A percentile compares a stretch with the other conserved stretches of the same genome.
These are phyloP conservation scores for Pouteria glomerata DNA, from an alignment of 148 eudicot genomes.

Conservation along the genomic window DNA sequence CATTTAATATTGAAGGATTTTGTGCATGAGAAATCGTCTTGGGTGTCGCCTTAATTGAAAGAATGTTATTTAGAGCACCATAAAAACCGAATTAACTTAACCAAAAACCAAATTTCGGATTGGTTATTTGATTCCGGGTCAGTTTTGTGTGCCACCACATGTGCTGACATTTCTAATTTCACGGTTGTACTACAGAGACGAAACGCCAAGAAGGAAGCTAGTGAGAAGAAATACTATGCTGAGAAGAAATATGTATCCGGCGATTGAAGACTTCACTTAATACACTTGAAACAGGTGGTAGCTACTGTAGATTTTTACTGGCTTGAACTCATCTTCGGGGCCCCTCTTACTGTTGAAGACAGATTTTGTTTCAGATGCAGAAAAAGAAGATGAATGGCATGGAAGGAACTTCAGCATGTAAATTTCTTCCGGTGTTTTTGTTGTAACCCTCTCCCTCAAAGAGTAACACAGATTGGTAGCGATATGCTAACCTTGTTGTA, in stretches of 20 bases:
- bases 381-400: neutral
- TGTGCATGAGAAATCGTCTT: too few relatives aligned
- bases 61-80: too few relatives aligned
- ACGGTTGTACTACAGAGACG: conserved; percentile 54
- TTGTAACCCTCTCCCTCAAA: neutral
- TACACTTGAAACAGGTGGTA: neutral
- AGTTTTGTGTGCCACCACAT: too few relatives aligned
- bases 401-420: neutral
- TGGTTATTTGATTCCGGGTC: too few relatives aligned
- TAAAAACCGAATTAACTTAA: too few relatives aligned
- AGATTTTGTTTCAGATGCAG: conserved; percentile 5
- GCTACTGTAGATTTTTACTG: conserved; percentile 1
- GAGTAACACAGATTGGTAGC: neutral
- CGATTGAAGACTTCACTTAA: conserved; percentile 32
- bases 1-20: too few relatives aligned
- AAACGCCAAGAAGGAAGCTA: conserved; percentile 75
- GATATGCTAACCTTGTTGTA: neutral
- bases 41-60: too few relatives aligned
- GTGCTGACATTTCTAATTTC: neutral
- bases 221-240: conserved; percentile 74
- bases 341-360: neutral
- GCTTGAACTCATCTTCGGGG: neutral
- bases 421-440: neutral
- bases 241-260: conserved; percentile 62
- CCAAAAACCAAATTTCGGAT: too few relatives aligned